Conservation (phyloP, 192 early-diverging fungal species). For the Pilobolus umbonatus region DNA sequence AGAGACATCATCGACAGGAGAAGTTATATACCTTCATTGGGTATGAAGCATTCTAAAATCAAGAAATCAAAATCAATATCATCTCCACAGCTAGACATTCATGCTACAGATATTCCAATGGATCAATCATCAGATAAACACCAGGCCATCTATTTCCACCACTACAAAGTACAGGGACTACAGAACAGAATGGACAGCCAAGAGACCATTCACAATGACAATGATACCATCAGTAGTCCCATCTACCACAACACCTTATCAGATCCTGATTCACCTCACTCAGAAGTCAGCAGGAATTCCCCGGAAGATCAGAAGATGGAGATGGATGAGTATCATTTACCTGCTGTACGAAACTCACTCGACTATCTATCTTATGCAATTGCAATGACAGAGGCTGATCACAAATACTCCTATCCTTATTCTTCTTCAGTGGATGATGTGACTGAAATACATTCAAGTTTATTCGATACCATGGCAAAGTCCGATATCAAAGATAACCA, state of each 20-base stretch:
- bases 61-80: conserved; percentile 17
- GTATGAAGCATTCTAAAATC: conserved; percentile 1
- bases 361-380: conserved; percentile 33
- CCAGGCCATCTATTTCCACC: not conserved
- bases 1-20: conserved; percentile 29
- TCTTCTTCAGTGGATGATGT: conserved; percentile 3
- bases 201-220: not conserved
- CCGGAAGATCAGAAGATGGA: not conserved
- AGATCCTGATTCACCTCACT: not conserved
- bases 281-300: not conserved
- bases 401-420: not conserved
- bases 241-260: not conserved
- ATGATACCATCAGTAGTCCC: too few relatives aligned
- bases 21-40: conserved; percentile 16
- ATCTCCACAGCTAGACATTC: not conserved
- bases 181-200: not conserved
- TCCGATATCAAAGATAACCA: not conserved
- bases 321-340: not conserved
- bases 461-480: conserved; percentile 1
- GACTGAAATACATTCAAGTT: not conserved
- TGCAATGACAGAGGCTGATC: conserved; percentile 21
- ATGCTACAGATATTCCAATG: not conserved
- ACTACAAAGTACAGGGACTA: not conserved
- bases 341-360: conserved; percentile 17
- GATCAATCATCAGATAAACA: not conserved